Percentiles rank a stretch among this genome's conserved stretches.
phyloP scores from a whole-genome alignment of 1,284 basidiomycete genomes.

The Fomitopsis betulina region DNA sequence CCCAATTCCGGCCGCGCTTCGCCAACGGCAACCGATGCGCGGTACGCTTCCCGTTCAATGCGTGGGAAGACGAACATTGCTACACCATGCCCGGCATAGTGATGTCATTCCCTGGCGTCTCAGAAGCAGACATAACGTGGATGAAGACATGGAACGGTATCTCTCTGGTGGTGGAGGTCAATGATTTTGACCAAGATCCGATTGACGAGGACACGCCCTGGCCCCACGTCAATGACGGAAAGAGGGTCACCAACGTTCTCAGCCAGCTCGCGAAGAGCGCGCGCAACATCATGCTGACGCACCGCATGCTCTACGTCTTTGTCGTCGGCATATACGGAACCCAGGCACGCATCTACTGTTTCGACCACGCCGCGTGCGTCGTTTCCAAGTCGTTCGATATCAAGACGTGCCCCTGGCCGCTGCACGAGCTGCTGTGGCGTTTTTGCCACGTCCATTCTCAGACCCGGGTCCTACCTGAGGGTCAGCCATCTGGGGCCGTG shows the following conservation, averaged over 20 bases:
- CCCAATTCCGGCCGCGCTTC: too few species aligned
- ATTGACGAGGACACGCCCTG: too few species aligned
- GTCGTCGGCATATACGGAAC: conserved; percentile 10
- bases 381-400: background rate
- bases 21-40: background rate
- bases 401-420: background rate
- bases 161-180: background rate
- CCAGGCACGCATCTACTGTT: conserved; percentile 7
- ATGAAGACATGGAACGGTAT: background rate
- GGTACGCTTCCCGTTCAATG: background rate
- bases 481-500: background rate
- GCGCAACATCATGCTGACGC: conserved; percentile 8
- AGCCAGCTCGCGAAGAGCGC: background rate
- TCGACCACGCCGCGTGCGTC: conserved; percentile 6
- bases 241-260: background rate
- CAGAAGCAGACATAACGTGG: background rate
- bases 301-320: conserved; percentile 9
- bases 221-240: too few species aligned
- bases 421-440: conserved; percentile 1
- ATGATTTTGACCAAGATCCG: too few species aligned
- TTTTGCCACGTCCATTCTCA: background rate
- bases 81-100: background rate
- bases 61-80: background rate
- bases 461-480: too few species aligned
- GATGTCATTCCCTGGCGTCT: background rate